Evolutionary conservation across 768 basidiomycete species (phyloP).

Genomic region (Ramaria rubella): DNA sequence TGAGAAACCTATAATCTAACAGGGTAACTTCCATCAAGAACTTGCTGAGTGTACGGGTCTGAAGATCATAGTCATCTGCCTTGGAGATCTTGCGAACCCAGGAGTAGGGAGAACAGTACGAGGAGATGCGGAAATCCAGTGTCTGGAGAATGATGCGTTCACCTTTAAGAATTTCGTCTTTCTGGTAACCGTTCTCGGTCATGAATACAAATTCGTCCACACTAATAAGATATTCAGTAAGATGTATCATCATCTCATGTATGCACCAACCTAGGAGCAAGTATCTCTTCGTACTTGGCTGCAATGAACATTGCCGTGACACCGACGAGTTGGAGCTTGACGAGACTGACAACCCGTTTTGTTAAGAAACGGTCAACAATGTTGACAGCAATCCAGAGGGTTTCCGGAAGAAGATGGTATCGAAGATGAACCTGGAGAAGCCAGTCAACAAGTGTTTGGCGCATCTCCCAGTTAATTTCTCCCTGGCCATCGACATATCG

Average conservation of each 20-base stretch:
- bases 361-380: slow-evolving; percentile 91
- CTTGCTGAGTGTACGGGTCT: slow-evolving; percentile 94
- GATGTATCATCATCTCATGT: background rate
- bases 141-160: slow-evolving; percentile 95
- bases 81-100: slow-evolving; percentile 99
- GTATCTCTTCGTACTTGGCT: slow-evolving; percentile 97
- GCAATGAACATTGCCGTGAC: slow-evolving; percentile 99
- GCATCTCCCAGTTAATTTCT: slow-evolving; percentile 92
- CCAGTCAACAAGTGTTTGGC: slow-evolving; percentile 97
- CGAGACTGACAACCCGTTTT: slow-evolving; percentile 77
- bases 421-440: slow-evolving; percentile 94
- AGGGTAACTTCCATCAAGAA: slow-evolving; percentile 96
- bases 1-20: slow-evolving; percentile 85
- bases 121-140: slow-evolving; percentile 90
- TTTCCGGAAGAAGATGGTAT: slow-evolving; percentile 99
- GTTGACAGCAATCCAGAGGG: slow-evolving; percentile 98
- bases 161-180: slow-evolving; percentile 96
- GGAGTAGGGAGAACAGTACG: slow-evolving; percentile 98
- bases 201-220: slow-evolving; percentile 99
- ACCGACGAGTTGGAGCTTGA: slow-evolving; percentile 93
- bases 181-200: slow-evolving; percentile 90
- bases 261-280: slow-evolving; percentile 67
- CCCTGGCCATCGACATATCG: slow-evolving; percentile 92
- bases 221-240: slow-evolving; percentile 13
- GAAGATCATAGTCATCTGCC: slow-evolving; percentile 97